Evolutionary conservation across 495 filamentous ascomycete species (phyloP).

Genomic region (Xeromyces bisporus): DNA sequence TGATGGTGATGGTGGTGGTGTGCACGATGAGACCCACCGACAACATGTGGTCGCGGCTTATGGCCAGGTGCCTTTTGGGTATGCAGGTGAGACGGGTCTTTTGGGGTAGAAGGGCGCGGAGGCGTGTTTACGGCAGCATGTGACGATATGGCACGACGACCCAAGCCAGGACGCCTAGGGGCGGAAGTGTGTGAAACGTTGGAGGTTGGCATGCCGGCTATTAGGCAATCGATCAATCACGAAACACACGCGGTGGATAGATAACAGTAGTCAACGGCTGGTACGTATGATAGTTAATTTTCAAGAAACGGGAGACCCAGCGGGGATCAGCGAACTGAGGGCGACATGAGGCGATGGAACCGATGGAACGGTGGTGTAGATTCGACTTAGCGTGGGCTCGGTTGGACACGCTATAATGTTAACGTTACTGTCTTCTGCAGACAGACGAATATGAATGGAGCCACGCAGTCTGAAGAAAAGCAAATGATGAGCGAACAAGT

Average conservation of each 20-base stretch:
- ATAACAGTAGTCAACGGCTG: too few relatives aligned
- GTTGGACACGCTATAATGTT: too few relatives aligned
- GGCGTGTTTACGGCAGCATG: slow-evolving; percentile 27
- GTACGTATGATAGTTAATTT: too few relatives aligned
- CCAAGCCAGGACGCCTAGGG: slow-evolving; percentile 31
- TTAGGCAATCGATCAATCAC: too few relatives aligned
- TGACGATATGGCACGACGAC: slow-evolving; percentile 31
- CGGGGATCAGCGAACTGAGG: background rate
- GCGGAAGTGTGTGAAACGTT: slow-evolving; percentile 21
- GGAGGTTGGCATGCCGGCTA: background rate
- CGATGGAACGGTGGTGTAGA: background rate
- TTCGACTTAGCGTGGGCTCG: too few relatives aligned
- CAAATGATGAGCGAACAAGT: background rate
- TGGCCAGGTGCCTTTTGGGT: slow-evolving; percentile 14
- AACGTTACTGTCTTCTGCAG: too few relatives aligned
- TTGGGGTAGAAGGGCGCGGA: slow-evolving; percentile 14
- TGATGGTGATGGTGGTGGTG: too few relatives aligned
- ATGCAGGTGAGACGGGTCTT: slow-evolving; percentile 20
- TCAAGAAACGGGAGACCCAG: background rate
- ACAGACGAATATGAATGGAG: background rate
- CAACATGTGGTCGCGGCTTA: slow-evolving; percentile 25
- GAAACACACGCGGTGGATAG: too few relatives aligned
- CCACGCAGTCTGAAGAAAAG: too few relatives aligned
- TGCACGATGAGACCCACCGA: slow-evolving; percentile 26
- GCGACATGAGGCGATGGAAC: background rate